Evolutionary conservation across 1,139 yeast species (phyloP).

Genomic region (Lodderomyces margitis): DNA sequence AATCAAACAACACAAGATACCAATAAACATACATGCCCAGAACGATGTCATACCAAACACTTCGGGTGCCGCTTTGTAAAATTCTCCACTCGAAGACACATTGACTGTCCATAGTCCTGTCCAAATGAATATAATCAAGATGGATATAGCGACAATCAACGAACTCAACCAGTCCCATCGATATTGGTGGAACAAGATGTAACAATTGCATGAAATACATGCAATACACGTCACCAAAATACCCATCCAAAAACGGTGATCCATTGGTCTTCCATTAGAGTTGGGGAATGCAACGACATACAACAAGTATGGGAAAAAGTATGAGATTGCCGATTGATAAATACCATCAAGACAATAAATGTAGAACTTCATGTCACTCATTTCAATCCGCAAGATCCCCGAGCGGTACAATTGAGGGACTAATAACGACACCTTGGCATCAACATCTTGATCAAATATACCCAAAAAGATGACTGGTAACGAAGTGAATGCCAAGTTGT

Average conservation of each 20-base stretch:
- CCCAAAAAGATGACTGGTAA: slow-evolving; percentile 90
- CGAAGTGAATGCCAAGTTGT: slow-evolving; percentile 92
- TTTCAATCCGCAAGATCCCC: slow-evolving; percentile 81
- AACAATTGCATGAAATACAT: slow-evolving; percentile 75
- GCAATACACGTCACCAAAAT: slow-evolving; percentile 75
- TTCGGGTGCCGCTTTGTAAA: slow-evolving; percentile 73
- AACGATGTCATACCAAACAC: slow-evolving; percentile 69
- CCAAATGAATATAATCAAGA: slow-evolving; percentile 75
- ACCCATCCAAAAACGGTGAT: slow-evolving; percentile 88
- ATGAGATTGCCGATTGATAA: slow-evolving; percentile 82
- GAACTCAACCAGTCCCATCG: slow-evolving; percentile 93
- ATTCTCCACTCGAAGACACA: slow-evolving; percentile 56
- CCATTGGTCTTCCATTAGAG: slow-evolving; percentile 61
- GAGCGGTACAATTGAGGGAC: slow-evolving; percentile 89
- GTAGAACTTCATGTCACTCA: slow-evolving; percentile 79
- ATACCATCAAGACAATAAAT: slow-evolving; percentile 83
- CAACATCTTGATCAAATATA: slow-evolving; percentile 89
- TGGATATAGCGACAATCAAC: slow-evolving; percentile 61
- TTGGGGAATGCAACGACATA: slow-evolving; percentile 56
- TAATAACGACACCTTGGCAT: slow-evolving; percentile 71
- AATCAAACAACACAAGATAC: slow-evolving; percentile 66
- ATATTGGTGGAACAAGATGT: slow-evolving; percentile 76
- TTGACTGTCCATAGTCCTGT: slow-evolving; percentile 83
- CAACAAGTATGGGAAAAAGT: slow-evolving; percentile 80
- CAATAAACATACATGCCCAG: slow-evolving; percentile 82